These are phyloP conservation scores for Leishmania mexicana DNA, from an alignment of 208 protist species.

Conservation along the genomic window DNA sequence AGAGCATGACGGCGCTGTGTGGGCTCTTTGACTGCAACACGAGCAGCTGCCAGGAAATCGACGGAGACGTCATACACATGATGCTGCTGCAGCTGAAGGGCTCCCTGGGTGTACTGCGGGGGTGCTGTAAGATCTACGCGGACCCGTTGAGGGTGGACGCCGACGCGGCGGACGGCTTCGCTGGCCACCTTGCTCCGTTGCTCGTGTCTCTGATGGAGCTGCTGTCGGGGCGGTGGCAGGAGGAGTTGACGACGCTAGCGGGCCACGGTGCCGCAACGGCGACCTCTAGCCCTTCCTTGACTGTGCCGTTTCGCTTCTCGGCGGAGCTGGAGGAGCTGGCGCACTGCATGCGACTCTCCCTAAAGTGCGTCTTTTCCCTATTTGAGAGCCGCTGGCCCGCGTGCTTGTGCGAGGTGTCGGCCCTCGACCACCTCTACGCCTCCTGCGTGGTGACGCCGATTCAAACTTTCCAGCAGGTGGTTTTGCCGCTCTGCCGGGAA, in stretches of 20 bases:
- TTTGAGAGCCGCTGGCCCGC: slow-evolving; percentile 54
- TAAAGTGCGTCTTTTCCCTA: slow-evolving; percentile 76
- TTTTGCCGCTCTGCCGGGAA: slow-evolving; percentile 51
- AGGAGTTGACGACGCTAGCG: slow-evolving; percentile 31
- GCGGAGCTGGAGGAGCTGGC: slow-evolving; percentile 53
- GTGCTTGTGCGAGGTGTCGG: slow-evolving; percentile 60
- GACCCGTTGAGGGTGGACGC: slow-evolving; percentile 54
- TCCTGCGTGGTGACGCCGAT: slow-evolving; percentile 43
- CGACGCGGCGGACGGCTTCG: slow-evolving; percentile 57
- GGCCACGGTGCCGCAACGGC: slow-evolving; percentile 12
- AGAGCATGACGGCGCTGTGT: slow-evolving; percentile 35
- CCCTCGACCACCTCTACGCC: slow-evolving; percentile 57
- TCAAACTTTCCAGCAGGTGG: slow-evolving; percentile 33
- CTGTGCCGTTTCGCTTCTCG: slow-evolving; percentile 21
- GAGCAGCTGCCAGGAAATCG: slow-evolving; percentile 20
- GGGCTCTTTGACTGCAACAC: slow-evolving; percentile 20
- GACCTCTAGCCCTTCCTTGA: slow-evolving; percentile 12
- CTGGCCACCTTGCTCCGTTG: slow-evolving; percentile 37
- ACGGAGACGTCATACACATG: slow-evolving; percentile 20
- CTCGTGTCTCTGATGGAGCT: slow-evolving; percentile 56
- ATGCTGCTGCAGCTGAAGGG: slow-evolving; percentile 64
- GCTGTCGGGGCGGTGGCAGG: slow-evolving; percentile 46
- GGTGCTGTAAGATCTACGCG: slow-evolving; percentile 71
- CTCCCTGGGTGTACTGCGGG: slow-evolving; percentile 62
- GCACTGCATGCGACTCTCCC: slow-evolving; percentile 71